A percentile compares a stretch with the other conserved stretches of the same genome.
phyloP scores from a whole-genome alignment of 78 protist genomes.

The Dictyostelium firmibasis region DNA sequence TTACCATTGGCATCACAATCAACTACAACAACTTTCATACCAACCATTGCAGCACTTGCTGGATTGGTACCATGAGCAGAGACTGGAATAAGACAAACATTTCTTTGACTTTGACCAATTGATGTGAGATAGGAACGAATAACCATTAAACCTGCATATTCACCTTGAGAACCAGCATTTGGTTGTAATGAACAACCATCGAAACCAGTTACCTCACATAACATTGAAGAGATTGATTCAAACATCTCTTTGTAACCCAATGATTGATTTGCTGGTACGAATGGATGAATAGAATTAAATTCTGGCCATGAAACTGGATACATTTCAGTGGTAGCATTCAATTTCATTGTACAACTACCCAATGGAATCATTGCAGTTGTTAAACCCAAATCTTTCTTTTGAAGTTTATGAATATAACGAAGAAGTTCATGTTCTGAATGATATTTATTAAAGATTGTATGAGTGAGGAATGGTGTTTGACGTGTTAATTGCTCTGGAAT shows the following conservation, averaged over 20 bases:
- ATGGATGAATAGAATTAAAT: conserved; percentile 96
- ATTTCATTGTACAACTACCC: conserved; percentile 97
- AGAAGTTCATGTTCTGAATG: conserved; percentile 94
- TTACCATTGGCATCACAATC: conserved; percentile 90
- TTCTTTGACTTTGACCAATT: conserved; percentile 89
- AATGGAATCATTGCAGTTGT: conserved; percentile 95
- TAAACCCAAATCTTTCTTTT: conserved; percentile 93
- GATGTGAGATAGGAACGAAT: conserved; percentile 91
- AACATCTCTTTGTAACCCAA: conserved; percentile 76
- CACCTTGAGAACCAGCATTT: conserved; percentile 98
- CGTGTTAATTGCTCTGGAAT: conserved; percentile 50
- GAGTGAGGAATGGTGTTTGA: conserved; percentile 77
- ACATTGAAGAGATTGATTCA: conserved; percentile 61
- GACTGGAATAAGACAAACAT: conserved; percentile 97
- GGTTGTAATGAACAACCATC: conserved; percentile 94
- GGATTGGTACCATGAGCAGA: conserved; percentile 99
- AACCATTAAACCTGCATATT: conserved; percentile 96
- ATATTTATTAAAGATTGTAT: conserved; percentile 93
- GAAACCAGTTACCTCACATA: conserved; percentile 95
- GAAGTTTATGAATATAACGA: conserved; percentile 93
- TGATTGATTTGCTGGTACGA: conserved; percentile 94
- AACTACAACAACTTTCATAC: conserved; percentile 82
- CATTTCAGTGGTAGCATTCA: conserved; percentile 97
- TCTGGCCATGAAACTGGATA: conserved; percentile 96
- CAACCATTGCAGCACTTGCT: conserved; percentile 96